Evolutionary conservation across 148 eudicot species (phyloP).

Genomic region (Amaranthus hypochondriacus): DNA sequence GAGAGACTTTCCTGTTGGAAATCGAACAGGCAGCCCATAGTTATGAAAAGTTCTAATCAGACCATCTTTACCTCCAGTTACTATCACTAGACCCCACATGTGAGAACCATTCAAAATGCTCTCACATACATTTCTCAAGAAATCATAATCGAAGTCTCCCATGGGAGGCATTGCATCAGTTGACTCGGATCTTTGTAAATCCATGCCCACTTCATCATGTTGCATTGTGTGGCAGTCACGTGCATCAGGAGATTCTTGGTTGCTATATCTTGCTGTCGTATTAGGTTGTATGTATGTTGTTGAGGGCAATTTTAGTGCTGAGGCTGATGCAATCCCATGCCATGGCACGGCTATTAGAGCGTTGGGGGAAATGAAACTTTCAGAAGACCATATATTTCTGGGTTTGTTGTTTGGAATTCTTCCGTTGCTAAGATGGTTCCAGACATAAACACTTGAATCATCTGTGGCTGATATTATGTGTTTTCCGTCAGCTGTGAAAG

Average conservation of each 20-base stretch:
- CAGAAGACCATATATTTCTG: conserved; percentile 44
- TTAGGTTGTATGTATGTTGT: neutral
- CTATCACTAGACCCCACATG: conserved; percentile 72
- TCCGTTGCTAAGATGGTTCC: conserved; percentile 44
- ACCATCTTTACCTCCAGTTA: conserved; percentile 76
- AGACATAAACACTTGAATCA: conserved; percentile 55
- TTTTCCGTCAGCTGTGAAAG: conserved; percentile 75
- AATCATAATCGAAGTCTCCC: conserved; percentile 38
- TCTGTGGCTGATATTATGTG: conserved; percentile 61
- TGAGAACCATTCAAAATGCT: conserved; percentile 37
- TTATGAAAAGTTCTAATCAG: conserved; percentile 56
- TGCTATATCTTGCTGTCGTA: neutral
- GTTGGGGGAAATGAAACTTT: conserved; percentile 48
- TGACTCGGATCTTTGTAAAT: conserved; percentile 20
- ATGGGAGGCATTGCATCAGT: conserved; percentile 24
- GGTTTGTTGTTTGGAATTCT: conserved; percentile 29
- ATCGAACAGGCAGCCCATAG: conserved; percentile 54
- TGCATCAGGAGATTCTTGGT: conserved; percentile 24
- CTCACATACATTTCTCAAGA: conserved; percentile 44
- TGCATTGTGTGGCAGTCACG: conserved; percentile 18
- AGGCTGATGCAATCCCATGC: conserved; percentile 45
- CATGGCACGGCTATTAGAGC: conserved; percentile 64
- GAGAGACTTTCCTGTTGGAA: conserved; percentile 15
- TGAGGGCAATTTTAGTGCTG: conserved; percentile 15
- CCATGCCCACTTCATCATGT: too few relatives aligned